phyloP scores from a whole-genome alignment of 2,329 filamentous ascomycete genomes.

The Chaetomium globosum region DNA sequence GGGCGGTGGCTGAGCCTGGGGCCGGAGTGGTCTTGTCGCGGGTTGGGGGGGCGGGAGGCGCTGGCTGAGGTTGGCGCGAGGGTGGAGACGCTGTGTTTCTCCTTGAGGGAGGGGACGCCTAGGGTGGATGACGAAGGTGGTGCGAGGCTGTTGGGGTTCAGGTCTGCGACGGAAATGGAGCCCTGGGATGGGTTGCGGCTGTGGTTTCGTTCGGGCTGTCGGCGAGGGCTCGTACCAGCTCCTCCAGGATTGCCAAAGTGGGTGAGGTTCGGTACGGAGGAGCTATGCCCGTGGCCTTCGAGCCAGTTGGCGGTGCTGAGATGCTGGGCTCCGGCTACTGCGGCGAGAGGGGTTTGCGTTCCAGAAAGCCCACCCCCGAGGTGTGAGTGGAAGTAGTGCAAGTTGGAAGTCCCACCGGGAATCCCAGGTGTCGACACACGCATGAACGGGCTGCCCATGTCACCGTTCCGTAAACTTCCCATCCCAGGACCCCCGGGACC shows the following conservation, averaged over 20 bases:
- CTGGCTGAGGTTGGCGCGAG: slow-evolving; percentile 58
- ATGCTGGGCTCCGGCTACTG: slow-evolving; percentile 70
- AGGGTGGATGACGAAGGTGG: slow-evolving; percentile 16
- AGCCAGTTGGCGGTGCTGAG: slow-evolving; percentile 55
- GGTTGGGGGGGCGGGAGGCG: slow-evolving; percentile 58
- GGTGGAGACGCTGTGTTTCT: slow-evolving; percentile 66
- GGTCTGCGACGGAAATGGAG: slow-evolving; percentile 40
- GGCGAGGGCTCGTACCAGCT: slow-evolving; percentile 11
- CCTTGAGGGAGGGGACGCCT: slow-evolving; percentile 46
- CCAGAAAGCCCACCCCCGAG: slow-evolving; percentile 71
- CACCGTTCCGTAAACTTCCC: slow-evolving; percentile 37
- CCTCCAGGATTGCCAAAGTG: slow-evolving; percentile 19
- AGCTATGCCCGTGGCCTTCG: slow-evolving; percentile 39
- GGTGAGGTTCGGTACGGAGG: slow-evolving; percentile 35
- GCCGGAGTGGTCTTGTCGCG: slow-evolving; percentile 48
- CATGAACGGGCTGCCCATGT: slow-evolving; percentile 60
- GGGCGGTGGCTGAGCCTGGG: slow-evolving; percentile 41
- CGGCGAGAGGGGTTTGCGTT: slow-evolving; percentile 76
- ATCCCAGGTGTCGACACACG: slow-evolving; percentile 65
- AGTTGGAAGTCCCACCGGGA: slow-evolving; percentile 72
- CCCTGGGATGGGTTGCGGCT: slow-evolving; percentile 40
- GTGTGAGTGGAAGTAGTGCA: slow-evolving; percentile 82
- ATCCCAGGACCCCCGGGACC: slow-evolving; percentile 41
- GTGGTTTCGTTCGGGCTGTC: slow-evolving; percentile 30
- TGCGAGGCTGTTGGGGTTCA: slow-evolving; percentile 26